Evolutionary conservation across 202 grass and related monocot genomes (phyloP), one percentile per base, ranked within the genome.

Genomic region (Dendrocalamus latiflorus): DNA sequence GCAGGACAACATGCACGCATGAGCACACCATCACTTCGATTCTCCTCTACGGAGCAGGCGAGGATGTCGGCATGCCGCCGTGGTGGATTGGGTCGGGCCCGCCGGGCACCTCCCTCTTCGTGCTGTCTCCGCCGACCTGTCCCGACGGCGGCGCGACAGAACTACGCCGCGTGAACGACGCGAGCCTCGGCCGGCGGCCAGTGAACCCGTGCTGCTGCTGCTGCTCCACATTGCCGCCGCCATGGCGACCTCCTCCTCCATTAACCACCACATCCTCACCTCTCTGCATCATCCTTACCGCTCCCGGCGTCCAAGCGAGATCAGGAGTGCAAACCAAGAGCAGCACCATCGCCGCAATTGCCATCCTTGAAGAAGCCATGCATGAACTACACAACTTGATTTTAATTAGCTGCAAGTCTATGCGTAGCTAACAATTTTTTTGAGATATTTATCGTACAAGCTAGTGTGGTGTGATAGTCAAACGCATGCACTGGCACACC

Each of bases 11-110:
- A 4, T 25, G 11, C 57, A 24, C 55, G 21, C n/a, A 10, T 9
- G 22, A 60, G 24, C 57, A 28, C 10, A 11, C 8, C n/a, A 21
- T 42, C 9, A 42, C 38, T 42, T 9, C 6, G 8, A 1, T 0
- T 2, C 2, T 21, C 53, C 17, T 50, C 66, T 85, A 72, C 13
- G 75, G 75, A 15, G 16, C 39, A 2, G 26, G 1, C 15, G 64
- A 43, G 1, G 34, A n/a, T 2, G 67, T 17, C n/a, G 26, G 8
- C 0, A 0, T 0, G 54, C 16, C 20, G 42, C 21, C 30, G 75
- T 85, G 83, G 83, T 79, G 83, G 33, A 9, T 79, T 3, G 83
- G 83, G 33, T 85, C 57, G 2, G 83, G 45, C 2, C 83, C 75
- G 18, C 75, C 4, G 8, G 83, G 83, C 45, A 85, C 83, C 22